Evolutionary conservation across 306 rosid genomes (phyloP), one percentile per base, ranked within the genome.

Genomic region (Corylus heterophylla): DNA sequence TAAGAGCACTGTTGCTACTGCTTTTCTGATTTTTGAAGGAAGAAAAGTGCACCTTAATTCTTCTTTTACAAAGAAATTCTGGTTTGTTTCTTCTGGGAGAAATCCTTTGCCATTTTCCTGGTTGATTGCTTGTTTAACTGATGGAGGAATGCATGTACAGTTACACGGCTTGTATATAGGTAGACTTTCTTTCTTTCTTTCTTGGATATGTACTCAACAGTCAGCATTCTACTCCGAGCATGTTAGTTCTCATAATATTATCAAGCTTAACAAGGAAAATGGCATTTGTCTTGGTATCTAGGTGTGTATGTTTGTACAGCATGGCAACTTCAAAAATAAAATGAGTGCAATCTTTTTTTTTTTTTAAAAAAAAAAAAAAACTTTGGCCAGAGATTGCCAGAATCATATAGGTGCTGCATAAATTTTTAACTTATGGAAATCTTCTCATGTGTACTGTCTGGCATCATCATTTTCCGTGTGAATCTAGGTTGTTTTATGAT

Each of bases 101-200:
- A 59, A 59, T 22, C 16, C 35, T 59, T 59, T 59, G 13, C 64
- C 66, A 59, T 59, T 25, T 59, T 66, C 70, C 45, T 66, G 71
- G 45, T 64, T 64, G 48, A 35, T 64, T 64, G 70, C 70, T 64
- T 35, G 22, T 64, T 35, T 12, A 63, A 63, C 45, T 63, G 69
- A 63, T 63, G 69, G 69, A 16, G n/a, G 10, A 63, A 35, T 63
- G 69, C 69, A 35, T 64, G 11, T 64, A 37, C 70, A 64, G n/a
- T 64, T 64, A 64, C 47, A 35, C 37, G 48, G 25, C 45, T 66
- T 37, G 37, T 66, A 22, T 7, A 35, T 16, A 66, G 71, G 44
- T 7, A 35, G 45, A 8, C 48, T 5, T 14, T 62, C 2, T 62
- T 12, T 29, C 2, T 16, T 29, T 64, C 5, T 7, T 14, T 7